Conservation (phyloP, 2,329 filamentous ascomycete species). For the Dichotomopilus funicola region DNA sequence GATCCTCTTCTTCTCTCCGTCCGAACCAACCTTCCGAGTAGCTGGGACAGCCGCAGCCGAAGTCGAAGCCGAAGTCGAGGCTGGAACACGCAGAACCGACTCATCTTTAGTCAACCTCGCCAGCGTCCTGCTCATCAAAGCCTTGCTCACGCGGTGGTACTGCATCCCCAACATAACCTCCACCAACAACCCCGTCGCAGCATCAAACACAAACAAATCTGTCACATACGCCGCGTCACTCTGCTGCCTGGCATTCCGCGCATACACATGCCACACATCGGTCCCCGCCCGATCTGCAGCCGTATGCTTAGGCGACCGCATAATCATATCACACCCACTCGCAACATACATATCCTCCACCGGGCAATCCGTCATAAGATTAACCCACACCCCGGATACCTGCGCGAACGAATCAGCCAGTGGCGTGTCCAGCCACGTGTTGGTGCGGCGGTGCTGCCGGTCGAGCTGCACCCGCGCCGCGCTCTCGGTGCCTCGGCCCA, state of each 20-base stretch:
- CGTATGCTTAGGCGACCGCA: conserved; percentile 26
- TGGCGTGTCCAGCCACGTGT: conserved; percentile 25
- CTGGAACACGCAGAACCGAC: neutral
- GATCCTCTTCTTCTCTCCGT: neutral
- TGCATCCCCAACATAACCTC: conserved; percentile 32
- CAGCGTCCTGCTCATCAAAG: conserved; percentile 19
- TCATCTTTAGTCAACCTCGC: neutral
- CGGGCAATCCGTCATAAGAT: conserved; percentile 28
- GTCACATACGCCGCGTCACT: conserved; percentile 26
- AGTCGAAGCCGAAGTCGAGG: neutral
- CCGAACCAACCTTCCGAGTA: neutral
- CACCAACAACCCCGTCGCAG: conserved; percentile 23
- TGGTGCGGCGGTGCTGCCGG: conserved; percentile 10
- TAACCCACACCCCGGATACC: conserved; percentile 33
- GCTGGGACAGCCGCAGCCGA: neutral
- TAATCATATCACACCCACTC: conserved; percentile 27
- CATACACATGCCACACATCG: conserved; percentile 4
- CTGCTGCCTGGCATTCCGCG: neutral
- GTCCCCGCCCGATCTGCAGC: neutral
- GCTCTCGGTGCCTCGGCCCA: conserved; percentile 25
- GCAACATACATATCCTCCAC: conserved; percentile 30
- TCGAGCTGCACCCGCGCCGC: conserved; percentile 26
- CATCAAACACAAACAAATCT: conserved; percentile 33
- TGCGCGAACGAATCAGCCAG: conserved; percentile 32
- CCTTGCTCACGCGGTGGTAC: conserved; percentile 26